A percentile compares a stretch with the other conserved stretches of the same genome.
phyloP scores from a whole-genome alignment of 441 rosid species.

The Gossypium schwendimanii region DNA sequence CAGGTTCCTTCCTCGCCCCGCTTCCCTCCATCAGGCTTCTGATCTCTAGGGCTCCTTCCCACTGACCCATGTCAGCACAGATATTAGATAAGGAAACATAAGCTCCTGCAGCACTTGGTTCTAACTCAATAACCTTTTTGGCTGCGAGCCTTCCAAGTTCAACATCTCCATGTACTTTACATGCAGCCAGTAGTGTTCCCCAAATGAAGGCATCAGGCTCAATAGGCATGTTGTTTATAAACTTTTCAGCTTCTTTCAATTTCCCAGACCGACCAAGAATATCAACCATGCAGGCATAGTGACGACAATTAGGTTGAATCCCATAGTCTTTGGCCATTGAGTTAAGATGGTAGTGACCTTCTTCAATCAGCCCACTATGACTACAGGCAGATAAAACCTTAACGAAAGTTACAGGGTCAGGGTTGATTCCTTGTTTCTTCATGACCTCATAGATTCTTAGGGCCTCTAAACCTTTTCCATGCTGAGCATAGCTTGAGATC shows the following conservation, averaged over 20 bases:
- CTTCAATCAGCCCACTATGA: slow-evolving; percentile 62
- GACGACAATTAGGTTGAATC: slow-evolving; percentile 52
- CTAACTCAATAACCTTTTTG: slow-evolving; percentile 40
- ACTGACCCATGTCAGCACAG: slow-evolving; percentile 61
- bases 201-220: slow-evolving; percentile 59
- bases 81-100: slow-evolving; percentile 68
- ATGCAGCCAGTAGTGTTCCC: slow-evolving; percentile 78
- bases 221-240: slow-evolving; percentile 50
- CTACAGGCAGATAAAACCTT: slow-evolving; percentile 75
- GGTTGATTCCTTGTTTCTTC: slow-evolving; percentile 43
- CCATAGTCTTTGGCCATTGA: slow-evolving; percentile 57
- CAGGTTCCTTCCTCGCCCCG: slow-evolving; percentile 54
- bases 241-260: slow-evolving; percentile 60
- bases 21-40: slow-evolving; percentile 52
- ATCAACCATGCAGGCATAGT: slow-evolving; percentile 77
- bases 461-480: slow-evolving; percentile 67
- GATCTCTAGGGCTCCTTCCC: slow-evolving; percentile 59
- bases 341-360: slow-evolving; percentile 48
- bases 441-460: slow-evolving; percentile 43
- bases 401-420: slow-evolving; percentile 66
- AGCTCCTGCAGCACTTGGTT: slow-evolving; percentile 55
- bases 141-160: slow-evolving; percentile 68
- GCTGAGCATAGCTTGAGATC: slow-evolving; percentile 66
- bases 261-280: slow-evolving; percentile 73
- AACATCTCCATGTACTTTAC: slow-evolving; percentile 60